Base-by-base conservation (phyloP, 164 flowering plant species). In the Euptelea pleiosperma region DNA sequence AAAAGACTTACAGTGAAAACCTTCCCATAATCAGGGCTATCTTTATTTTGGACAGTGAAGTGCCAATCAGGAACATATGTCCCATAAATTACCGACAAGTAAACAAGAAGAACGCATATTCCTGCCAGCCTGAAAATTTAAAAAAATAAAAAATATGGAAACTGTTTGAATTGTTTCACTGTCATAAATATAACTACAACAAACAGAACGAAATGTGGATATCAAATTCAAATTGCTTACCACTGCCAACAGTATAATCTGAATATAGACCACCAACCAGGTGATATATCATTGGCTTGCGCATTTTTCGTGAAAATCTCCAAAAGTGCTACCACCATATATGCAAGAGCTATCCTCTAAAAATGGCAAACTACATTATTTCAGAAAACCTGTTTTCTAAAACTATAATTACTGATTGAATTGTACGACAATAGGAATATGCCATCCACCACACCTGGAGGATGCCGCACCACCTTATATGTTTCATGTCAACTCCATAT, bases 51-150 rank as follows among this genome's bases (percentile, higher is more conserved):
- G 47, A 80, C 82, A 11, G 77, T 80, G 69, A 89, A 89, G 14
- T 78, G 68, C 98, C 98, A 92, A 47, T 89, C 83, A 19, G 98
- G 95, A 67, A 92, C 96, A 71, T 81, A 80, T n/a, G 67, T 68
- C 55, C 91, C 92, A 70, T 89, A 89, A 45, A 85, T 56, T 34
- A 75, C 48, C 24, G 84, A 79, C 66, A 79, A 57, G 75, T 89
- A 89, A 42, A 84, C 66, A 43, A 75, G 56, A 28, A 89, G 74
- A 37, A 81, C 58, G 60, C 82, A 74, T 39, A 77, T 82, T 19
- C 83, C 95, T 7, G 71, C 65, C 47, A 87, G 37, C 98, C 95
- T 91, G 71, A 42, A 63, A 61, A 66, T 65, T n/a, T n/a, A n/a
- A n/a, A 8, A 21, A 43, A 25, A 44, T 29, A 37, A 39, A 36